phyloP scores from a whole-genome alignment of 345 rosid genomes.

The Salix koriyanagi region DNA sequence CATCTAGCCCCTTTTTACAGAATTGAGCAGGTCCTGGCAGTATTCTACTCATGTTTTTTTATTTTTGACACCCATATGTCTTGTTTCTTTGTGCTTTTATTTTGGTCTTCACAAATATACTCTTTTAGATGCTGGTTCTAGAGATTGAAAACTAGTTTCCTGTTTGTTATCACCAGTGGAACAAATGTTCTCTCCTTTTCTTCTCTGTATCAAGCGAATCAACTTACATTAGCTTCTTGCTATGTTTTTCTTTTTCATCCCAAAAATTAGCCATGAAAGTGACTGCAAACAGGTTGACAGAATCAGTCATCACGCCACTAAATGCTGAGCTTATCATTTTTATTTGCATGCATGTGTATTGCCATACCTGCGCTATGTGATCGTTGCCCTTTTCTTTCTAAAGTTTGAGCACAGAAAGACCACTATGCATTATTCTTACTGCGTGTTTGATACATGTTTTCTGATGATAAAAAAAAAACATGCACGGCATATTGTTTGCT shows the following conservation, averaged over 20 bases:
- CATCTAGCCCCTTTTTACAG: conserved; percentile 94
- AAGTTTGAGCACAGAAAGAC: not conserved
- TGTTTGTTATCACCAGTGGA: not conserved
- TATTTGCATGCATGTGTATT: not conserved
- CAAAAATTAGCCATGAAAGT: not conserved
- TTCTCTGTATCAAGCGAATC: not conserved
- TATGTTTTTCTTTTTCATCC: not conserved
- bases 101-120: not conserved
- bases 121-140: not conserved
- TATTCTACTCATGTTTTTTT: not conserved
- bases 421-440: not conserved
- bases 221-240: not conserved
- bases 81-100: conserved; percentile 2
- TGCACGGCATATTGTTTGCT: not conserved
- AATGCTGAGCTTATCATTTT: not conserved
- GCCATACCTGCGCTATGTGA: not conserved
- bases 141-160: not conserved
- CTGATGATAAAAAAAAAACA: not conserved
- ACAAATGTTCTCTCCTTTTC: not conserved
- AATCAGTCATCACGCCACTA: not conserved
- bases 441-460: not conserved
- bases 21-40: conserved; percentile 77
- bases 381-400: not conserved
- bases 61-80: not conserved
- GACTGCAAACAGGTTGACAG: not conserved